A percentile compares a stretch with the other conserved stretches of the same genome.
These are phyloP conservation scores for Furcasterigmium furcatum DNA, from an alignment of 2,329 filamentous ascomycete species.

Conservation along the genomic window DNA sequence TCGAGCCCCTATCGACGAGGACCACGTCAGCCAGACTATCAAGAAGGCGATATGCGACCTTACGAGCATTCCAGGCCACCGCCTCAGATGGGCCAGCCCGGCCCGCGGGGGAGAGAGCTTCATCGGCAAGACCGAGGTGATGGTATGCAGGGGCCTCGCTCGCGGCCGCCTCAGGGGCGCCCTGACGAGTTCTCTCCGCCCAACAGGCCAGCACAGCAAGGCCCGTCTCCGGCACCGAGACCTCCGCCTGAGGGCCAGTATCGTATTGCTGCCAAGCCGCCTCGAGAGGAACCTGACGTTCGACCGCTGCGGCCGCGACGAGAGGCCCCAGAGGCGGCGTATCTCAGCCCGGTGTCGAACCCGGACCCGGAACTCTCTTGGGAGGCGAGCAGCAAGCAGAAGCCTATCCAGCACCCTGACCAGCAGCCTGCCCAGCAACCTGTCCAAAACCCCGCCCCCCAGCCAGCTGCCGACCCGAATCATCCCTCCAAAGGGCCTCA, in stretches of 20 bases:
- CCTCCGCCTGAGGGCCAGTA: not conserved
- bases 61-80: not conserved
- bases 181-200: not conserved
- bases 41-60: not conserved
- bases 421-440: not conserved
- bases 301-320: not conserved
- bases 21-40: not conserved
- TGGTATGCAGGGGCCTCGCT: not conserved
- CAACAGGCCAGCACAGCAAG: not conserved
- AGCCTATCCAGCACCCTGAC: too few relatives aligned
- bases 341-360: not conserved
- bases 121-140: not conserved
- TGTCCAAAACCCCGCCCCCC: not conserved
- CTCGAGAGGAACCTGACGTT: not conserved
- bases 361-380: not conserved
- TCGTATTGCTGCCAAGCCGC: not conserved
- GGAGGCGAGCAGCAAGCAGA: too few relatives aligned
- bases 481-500: constrained; percentile 4
- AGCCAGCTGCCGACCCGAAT: not conserved
- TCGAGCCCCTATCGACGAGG: not conserved
- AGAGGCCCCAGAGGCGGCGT: not conserved
- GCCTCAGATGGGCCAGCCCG: not conserved
- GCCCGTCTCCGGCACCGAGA: not conserved
- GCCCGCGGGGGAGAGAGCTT: not conserved
- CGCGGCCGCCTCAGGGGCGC: not conserved